phyloP scores from a whole-genome alignment of 495 filamentous ascomycete genomes.

The Penicillium arizonense region DNA sequence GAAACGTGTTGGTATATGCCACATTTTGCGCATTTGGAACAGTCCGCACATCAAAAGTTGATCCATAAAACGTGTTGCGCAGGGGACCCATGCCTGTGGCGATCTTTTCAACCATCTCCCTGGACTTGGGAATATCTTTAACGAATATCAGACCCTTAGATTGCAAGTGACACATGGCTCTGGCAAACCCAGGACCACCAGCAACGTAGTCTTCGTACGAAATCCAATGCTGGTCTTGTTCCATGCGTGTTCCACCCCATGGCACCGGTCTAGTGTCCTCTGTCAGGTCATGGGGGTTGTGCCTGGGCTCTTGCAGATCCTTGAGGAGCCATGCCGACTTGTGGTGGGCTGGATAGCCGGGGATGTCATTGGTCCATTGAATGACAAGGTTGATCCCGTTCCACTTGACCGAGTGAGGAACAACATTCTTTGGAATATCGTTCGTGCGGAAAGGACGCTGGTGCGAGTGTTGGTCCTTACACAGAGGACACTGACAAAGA shows the following conservation, averaged over 20 bases:
- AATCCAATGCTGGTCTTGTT: constrained; percentile 43
- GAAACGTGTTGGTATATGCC: constrained; percentile 76
- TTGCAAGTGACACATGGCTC: constrained; percentile 53
- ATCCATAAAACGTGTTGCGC: constrained; percentile 83
- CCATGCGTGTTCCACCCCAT: constrained; percentile 35
- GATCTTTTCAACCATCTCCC: constrained; percentile 61
- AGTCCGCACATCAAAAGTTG: constrained; percentile 82
- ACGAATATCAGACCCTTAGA: constrained; percentile 71
- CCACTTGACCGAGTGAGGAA: constrained; percentile 29
- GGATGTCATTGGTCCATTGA: constrained; percentile 60
- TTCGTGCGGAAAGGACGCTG: constrained; percentile 78
- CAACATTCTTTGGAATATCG: constrained; percentile 62
- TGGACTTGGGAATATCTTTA: constrained; percentile 63
- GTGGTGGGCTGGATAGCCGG: constrained; percentile 46
- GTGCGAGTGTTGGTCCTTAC: constrained; percentile 73
- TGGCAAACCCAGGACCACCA: constrained; percentile 47
- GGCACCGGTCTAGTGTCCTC: constrained; percentile 10
- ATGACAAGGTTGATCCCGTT: constrained; percentile 50
- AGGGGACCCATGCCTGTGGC: constrained; percentile 69
- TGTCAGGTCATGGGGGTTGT: constrained; percentile 6
- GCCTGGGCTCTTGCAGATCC: constrained; percentile 22
- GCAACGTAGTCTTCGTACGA: constrained; percentile 70
- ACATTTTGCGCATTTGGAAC: constrained; percentile 82
- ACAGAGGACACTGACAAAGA: constrained; percentile 65
- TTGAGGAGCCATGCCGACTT: constrained; percentile 40